Evolutionary conservation across 176 grass and related monocot species (phyloP), one percentile per base, ranked within the genome.

Genomic region (Neostapfia colusana): DNA sequence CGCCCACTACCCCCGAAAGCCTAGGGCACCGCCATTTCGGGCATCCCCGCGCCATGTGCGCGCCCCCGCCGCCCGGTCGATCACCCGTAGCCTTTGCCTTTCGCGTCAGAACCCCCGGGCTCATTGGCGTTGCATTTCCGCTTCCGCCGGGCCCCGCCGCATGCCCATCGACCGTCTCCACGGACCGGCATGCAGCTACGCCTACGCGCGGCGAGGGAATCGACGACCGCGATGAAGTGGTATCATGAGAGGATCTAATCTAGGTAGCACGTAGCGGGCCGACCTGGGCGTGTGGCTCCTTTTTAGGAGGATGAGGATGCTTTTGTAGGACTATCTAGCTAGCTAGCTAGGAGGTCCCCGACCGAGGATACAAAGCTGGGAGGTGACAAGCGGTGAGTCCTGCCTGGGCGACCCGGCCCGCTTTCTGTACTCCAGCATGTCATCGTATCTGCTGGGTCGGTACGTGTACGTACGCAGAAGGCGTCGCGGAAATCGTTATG

Each of bases 1-100:
- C 78, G 7, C 45, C 49, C 79, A 72, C 85, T 40, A 41, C 21
- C 37, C 5, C 17, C 70, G 2, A 87, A 82, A 87, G 79, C 46
- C 79, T 31, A 76, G n/a, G n/a, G 48, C 73, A 72, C 51, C 74
- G 49, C 85, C 85, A 83, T 87, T 87, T 87, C 74, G 79, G 85
- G 80, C 68, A 83, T 62, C 70, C 72, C 78, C 25, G 43, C 53
- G 24, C 28, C 69, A 31, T 12, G 65, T 41, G 2, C 81, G 8
- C 6, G 31, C 31, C 3, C 31, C 2, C 31, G 31, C n/a, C 43
- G 65, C 17, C 35, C 12, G 31, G 15, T 14, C 17, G 31, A 10
- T 14, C 17, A 25, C 7, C 80, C n/a, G n/a, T n/a, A n/a, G n/a
- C n/a, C n/a, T n/a, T 26, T 8, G 10, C 4, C 54, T 65, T 24